Conservation (phyloP, 2,329 filamentous ascomycete species). For the Cercospora berteroae region DNA sequence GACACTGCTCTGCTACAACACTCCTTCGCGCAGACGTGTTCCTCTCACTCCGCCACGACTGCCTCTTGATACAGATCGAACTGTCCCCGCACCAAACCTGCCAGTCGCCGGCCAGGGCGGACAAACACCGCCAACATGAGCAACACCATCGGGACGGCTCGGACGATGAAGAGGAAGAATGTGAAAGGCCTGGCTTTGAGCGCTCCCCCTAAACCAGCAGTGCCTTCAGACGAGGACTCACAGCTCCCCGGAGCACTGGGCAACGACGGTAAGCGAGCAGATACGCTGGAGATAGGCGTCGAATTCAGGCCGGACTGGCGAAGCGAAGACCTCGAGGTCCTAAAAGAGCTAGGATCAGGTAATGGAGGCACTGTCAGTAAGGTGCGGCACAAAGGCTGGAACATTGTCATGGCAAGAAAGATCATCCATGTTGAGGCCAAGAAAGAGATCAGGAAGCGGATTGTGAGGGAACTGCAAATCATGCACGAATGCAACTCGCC, state of each 20-base stretch:
- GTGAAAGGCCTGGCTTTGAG: constrained; percentile 91
- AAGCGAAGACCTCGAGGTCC: constrained; percentile 85
- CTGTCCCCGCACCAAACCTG: not conserved
- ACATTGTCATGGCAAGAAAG: constrained; percentile 97
- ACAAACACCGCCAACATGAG: constrained; percentile 42
- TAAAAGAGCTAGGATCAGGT: constrained; percentile 92
- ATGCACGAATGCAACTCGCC: constrained; percentile 98
- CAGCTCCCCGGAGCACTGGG: constrained; percentile 60
- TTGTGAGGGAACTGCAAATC: constrained; percentile 94
- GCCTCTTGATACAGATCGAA: not conserved
- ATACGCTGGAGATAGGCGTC: constrained; percentile 89
- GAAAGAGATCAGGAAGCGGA: constrained; percentile 93
- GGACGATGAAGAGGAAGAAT: constrained; percentile 98
- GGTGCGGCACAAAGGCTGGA: constrained; percentile 89
- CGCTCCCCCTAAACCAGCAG: constrained; percentile 67
- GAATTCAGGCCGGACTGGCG: constrained; percentile 93
- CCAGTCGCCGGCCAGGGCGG: constrained; percentile 22
- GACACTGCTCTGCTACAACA: not conserved
- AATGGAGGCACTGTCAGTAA: constrained; percentile 99
- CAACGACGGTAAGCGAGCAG: constrained; percentile 58
- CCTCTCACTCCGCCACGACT: not conserved
- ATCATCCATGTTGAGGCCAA: constrained; percentile 99
- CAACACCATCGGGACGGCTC: constrained; percentile 59
- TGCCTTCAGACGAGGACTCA: constrained; percentile 69
- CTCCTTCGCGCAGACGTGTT: not conserved